Conservation (phyloP, 2,329 filamentous ascomycete species). For the Penicillium sp. region DNA sequence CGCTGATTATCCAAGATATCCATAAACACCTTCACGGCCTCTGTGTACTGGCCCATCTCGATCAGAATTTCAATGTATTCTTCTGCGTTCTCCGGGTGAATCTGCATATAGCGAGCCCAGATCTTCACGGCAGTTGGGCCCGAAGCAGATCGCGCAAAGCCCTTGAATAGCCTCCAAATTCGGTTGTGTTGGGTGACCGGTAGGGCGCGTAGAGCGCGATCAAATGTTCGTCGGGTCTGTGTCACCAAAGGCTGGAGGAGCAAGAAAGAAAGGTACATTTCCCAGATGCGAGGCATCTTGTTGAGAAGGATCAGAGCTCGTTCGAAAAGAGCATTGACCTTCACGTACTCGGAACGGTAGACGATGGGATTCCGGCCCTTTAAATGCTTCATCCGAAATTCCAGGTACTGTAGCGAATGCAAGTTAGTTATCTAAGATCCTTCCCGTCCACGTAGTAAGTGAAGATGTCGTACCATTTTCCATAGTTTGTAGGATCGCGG, state of each 20-base stretch:
- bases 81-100: conserved; percentile 92
- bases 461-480: conserved; percentile 70
- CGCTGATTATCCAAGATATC: conserved; percentile 85
- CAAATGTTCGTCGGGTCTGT: conserved; percentile 82
- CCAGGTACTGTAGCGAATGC: conserved; percentile 67
- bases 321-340: conserved; percentile 95
- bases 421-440: conserved; percentile 22
- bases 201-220: conserved; percentile 85
- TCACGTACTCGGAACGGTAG: conserved; percentile 79
- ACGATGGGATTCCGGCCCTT: conserved; percentile 79
- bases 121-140: conserved; percentile 90
- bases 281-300: conserved; percentile 99
- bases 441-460: conserved; percentile 2
- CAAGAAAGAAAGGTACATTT: conserved; percentile 92
- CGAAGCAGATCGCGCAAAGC: conserved; percentile 87
- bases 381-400: conserved; percentile 80
- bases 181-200: conserved; percentile 94
- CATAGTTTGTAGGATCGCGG: conserved; percentile 97
- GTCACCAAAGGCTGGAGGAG: conserved; percentile 91
- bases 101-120: conserved; percentile 95
- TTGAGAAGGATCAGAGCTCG: conserved; percentile 89
- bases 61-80: conserved; percentile 91
- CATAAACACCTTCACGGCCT: conserved; percentile 90
- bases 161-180: conserved; percentile 89
- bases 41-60: conserved; percentile 80